Percentiles rank a stretch among this genome's conserved stretches.
Evolutionary conservation across 1,139 yeast genomes (phyloP).

Genomic region (Suhomyces kunorum): DNA sequence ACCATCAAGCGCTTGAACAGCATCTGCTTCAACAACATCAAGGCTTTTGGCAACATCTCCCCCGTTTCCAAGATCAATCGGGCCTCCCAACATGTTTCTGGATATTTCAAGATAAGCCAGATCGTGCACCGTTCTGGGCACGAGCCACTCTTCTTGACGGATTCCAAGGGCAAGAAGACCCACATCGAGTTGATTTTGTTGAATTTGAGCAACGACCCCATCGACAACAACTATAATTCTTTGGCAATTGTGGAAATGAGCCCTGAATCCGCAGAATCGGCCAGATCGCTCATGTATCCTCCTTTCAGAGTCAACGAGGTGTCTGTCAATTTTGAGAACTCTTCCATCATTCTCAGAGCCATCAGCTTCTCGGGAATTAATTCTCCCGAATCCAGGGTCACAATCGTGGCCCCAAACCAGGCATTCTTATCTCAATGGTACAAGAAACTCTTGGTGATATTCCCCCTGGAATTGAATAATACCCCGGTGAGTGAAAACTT

Average conservation of each 20-base stretch:
- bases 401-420: conserved; percentile 20
- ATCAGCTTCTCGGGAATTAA: conserved; percentile 25
- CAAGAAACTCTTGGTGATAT: conserved; percentile 30
- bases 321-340: conserved; percentile 23
- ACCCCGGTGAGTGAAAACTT: conserved; percentile 28
- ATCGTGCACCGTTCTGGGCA: conserved; percentile 37
- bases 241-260: conserved; percentile 37
- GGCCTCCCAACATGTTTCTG: conserved; percentile 33
- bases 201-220: conserved; percentile 24
- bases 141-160: conserved; percentile 22
- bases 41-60: conserved; percentile 21
- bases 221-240: conserved; percentile 28
- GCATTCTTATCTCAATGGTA: conserved; percentile 30
- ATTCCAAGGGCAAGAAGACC: conserved; percentile 12
- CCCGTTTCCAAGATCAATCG: conserved; percentile 9
- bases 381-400: conserved; percentile 7
- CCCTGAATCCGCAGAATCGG: conserved; percentile 8
- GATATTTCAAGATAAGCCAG: conserved; percentile 40
- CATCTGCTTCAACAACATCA: conserved; percentile 40
- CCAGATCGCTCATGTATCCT: conserved; percentile 42
- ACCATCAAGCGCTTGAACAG: conserved; percentile 29
- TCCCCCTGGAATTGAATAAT: conserved; percentile 32
- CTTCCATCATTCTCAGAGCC: conserved; percentile 28
- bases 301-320: conserved; percentile 38
- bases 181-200: conserved; percentile 36